phyloP scores from a whole-genome alignment of 2,329 filamentous ascomycete species.

The Penicillium sp. region DNA sequence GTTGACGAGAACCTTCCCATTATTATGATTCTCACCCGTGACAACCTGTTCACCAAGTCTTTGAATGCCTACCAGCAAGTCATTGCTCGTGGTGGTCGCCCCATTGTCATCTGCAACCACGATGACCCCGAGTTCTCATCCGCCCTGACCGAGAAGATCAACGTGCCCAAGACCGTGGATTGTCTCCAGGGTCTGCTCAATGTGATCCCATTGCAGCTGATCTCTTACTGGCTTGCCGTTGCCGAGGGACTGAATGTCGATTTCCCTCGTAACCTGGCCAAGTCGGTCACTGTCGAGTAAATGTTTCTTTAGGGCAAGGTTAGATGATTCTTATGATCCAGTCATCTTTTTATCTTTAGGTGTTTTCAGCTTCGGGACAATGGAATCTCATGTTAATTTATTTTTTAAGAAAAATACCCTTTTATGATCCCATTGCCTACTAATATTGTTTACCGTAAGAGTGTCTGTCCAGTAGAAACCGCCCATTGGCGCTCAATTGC shows the following conservation, averaged over 20 bases:
- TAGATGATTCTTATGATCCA: conserved; percentile 26
- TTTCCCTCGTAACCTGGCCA: conserved; percentile 97
- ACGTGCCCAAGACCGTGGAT: conserved; percentile 94
- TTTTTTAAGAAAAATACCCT: background rate
- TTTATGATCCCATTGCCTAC: background rate
- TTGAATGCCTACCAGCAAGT: conserved; percentile 99
- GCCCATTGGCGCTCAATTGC: conserved; percentile 3
- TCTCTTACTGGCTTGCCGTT: conserved; percentile 98
- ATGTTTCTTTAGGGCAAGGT: conserved; percentile 8
- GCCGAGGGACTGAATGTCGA: conserved; percentile 95
- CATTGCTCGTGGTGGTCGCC: conserved; percentile 90
- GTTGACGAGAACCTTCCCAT: conserved; percentile 98
- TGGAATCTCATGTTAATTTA: conserved; percentile 14
- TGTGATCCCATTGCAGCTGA: conserved; percentile 94
- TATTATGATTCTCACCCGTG: conserved; percentile 98
- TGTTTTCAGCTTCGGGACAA: conserved; percentile 22
- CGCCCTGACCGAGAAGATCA: conserved; percentile 91
- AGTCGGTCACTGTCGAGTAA: conserved; percentile 99
- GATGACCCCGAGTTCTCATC: conserved; percentile 83
- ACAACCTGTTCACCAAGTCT: conserved; percentile 97
- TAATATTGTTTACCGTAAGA: background rate
- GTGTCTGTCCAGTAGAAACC: no score
- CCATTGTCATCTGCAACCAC: conserved; percentile 97
- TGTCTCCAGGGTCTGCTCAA: conserved; percentile 95
- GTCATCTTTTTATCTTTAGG: conserved; percentile 23